phyloP scores from a whole-genome alignment of 1,284 basidiomycete genomes.

The Coniferiporia weirii region DNA sequence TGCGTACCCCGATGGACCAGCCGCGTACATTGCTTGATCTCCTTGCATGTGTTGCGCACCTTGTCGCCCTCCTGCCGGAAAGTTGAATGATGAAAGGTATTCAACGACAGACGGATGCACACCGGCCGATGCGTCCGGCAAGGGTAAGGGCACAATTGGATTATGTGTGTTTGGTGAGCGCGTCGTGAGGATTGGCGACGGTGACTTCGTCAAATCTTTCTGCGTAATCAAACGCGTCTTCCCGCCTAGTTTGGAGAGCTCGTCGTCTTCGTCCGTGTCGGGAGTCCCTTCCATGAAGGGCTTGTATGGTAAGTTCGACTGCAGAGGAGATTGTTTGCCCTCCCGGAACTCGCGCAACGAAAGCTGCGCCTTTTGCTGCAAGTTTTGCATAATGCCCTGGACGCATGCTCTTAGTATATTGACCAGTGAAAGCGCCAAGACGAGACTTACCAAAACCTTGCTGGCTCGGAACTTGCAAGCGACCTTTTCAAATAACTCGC shows the following conservation, averaged over 20 bases:
- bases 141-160: conserved; percentile 51
- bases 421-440: neutral
- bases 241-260: conserved; percentile 65
- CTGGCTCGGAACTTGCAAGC: conserved; percentile 62
- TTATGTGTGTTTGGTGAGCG: conserved; percentile 65
- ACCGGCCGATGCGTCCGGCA: conserved; percentile 34
- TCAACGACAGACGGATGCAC: conserved; percentile 58
- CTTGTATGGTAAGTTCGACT: conserved; percentile 30
- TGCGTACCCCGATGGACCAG: neutral
- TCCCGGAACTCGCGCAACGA: conserved; percentile 59
- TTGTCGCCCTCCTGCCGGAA: conserved; percentile 13
- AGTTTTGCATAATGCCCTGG: conserved; percentile 42
- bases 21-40: neutral
- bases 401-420: conserved; percentile 21
- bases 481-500: conserved; percentile 69
- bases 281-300: conserved; percentile 41
- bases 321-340: conserved; percentile 45
- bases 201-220: conserved; percentile 45
- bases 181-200: conserved; percentile 46
- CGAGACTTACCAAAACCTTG: conserved; percentile 55
- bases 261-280: conserved; percentile 57
- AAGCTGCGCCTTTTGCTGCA: conserved; percentile 60
- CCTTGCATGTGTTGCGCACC: neutral
- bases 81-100: conserved; percentile 59
- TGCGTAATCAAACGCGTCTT: conserved; percentile 64